Percentiles rank a stretch among this genome's conserved stretches.
Conservation (phyloP, 2,329 filamentous ascomycete species). For the Niveomyces coronatus region DNA sequence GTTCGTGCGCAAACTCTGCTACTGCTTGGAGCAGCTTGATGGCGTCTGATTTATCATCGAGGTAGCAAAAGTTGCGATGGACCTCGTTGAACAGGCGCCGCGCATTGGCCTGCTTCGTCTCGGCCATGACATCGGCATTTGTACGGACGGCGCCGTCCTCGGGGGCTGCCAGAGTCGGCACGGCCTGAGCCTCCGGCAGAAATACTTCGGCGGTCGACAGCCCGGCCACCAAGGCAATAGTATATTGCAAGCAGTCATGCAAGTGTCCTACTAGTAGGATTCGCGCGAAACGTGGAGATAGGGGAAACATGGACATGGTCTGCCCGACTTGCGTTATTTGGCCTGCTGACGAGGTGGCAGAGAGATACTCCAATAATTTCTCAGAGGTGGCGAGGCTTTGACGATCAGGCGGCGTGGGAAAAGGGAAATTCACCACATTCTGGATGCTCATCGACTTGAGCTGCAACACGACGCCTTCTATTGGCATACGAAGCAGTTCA, state of each 20-base stretch:
- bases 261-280: conserved; percentile 84
- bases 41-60: conserved; percentile 77
- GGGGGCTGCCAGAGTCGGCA: conserved; percentile 44
- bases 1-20: conserved; percentile 72
- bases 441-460: conserved; percentile 91
- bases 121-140: conserved; percentile 59
- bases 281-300: conserved; percentile 82
- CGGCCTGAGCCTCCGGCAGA: conserved; percentile 67
- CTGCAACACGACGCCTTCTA: conserved; percentile 86
- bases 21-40: conserved; percentile 85
- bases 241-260: conserved; percentile 73
- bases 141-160: conserved; percentile 42
- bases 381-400: conserved; percentile 73
- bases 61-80: conserved; percentile 66
- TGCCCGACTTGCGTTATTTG: conserved; percentile 70
- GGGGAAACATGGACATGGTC: conserved; percentile 78
- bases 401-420: conserved; percentile 79
- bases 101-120: conserved; percentile 57
- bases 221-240: conserved; percentile 78
- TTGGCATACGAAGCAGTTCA: conserved; percentile 81
- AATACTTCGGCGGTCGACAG: conserved; percentile 85
- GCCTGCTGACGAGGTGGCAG: conserved; percentile 62
- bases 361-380: conserved; percentile 74
- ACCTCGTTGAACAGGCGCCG: conserved; percentile 55
- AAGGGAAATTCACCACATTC: conserved; percentile 87